phyloP scores from a whole-genome alignment of 306 rosid genomes.

The Begonia loranthoides region DNA sequence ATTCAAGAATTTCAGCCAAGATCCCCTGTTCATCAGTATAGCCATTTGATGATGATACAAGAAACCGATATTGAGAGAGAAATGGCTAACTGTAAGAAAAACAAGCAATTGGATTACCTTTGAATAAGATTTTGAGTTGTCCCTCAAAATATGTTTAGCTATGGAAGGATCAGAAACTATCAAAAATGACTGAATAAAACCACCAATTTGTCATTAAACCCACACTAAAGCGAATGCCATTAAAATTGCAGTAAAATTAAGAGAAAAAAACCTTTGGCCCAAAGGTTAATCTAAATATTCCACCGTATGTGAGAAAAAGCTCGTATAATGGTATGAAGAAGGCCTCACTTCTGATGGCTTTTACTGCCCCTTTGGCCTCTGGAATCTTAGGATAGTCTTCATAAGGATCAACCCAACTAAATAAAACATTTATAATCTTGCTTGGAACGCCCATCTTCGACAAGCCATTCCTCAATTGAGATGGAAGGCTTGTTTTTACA shows the following conservation, averaged over 20 bases:
- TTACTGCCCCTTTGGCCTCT: constrained; percentile 67
- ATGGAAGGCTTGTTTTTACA: constrained; percentile 42
- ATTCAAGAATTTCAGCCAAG: constrained; percentile 90
- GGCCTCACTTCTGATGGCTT: constrained; percentile 64
- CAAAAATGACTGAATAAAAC: constrained; percentile 59
- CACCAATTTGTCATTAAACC: constrained; percentile 1
- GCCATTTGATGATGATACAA: constrained; percentile 1
- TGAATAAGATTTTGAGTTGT: constrained; percentile 87
- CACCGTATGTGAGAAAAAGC: constrained; percentile 85
- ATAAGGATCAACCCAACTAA: constrained; percentile 27
- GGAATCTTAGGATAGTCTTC: constrained; percentile 47
- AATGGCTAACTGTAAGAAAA: constrained; percentile 6
- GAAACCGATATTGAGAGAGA: background rate
- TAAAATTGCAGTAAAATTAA: background rate
- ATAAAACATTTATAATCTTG: constrained; percentile 39
- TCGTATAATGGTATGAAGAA: constrained; percentile 84
- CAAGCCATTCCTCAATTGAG: constrained; percentile 41
- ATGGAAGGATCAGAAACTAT: constrained; percentile 95
- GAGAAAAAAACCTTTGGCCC: constrained; percentile 78
- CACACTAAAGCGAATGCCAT: background rate
- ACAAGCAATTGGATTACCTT: constrained; percentile 38
- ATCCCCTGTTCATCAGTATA: constrained; percentile 56
- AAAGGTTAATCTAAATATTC: constrained; percentile 72
- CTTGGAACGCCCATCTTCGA: constrained; percentile 57
- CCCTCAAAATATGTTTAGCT: constrained; percentile 73